Base-by-base conservation (phyloP, 257 asterid genomes). In the Salvia splendens region DNA sequence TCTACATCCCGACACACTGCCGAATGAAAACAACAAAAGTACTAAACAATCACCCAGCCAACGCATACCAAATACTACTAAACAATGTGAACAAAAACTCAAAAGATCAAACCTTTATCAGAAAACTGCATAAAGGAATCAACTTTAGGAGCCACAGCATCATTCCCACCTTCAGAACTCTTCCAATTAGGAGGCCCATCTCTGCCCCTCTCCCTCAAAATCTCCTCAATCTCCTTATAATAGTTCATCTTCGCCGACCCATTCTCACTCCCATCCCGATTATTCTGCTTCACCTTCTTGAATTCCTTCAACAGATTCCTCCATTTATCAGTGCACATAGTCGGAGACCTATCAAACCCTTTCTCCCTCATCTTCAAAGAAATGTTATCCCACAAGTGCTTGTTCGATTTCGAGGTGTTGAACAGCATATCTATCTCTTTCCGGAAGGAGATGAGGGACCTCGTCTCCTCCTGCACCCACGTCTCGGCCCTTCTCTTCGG, bases 261-360 rank as follows among this genome's bases (percentile, higher is more conserved):
- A 77, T 73, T 82, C 57, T 79, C 85, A 52, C 49, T 67, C 42
- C 75, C 75, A 12, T 78, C 88, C 40, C 75, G 80, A 65, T 56
- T 71, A 20, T 63, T 80, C 78, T 85, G 96, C 80, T 87, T 91
- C 24, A 84, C 85, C 72, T 89, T 92, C 83, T 92, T 92, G 68
- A 81, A 89, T 67, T 89, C 98, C 80, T 89, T 92, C 63, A 92
- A 58, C 82, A 92, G 74, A 79, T 92, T 92, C 81, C 96, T 84
- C 98, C 98, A 92, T 71, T 92, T 92, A 47, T 88, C 97, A 2
- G 97, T 92, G 11, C 98, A 92, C 98, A 92, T 92, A 11, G 95
- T 84, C 1, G 98, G 95, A 3, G 96, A 89, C 49, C 98, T 75
- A 59, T 92, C 98, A 46, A 89, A 92, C 42, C 98, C 98, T 55